Evolutionary conservation across 1,284 basidiomycete species (phyloP).

Genomic region (Microbotryum silenes-acaulis): DNA sequence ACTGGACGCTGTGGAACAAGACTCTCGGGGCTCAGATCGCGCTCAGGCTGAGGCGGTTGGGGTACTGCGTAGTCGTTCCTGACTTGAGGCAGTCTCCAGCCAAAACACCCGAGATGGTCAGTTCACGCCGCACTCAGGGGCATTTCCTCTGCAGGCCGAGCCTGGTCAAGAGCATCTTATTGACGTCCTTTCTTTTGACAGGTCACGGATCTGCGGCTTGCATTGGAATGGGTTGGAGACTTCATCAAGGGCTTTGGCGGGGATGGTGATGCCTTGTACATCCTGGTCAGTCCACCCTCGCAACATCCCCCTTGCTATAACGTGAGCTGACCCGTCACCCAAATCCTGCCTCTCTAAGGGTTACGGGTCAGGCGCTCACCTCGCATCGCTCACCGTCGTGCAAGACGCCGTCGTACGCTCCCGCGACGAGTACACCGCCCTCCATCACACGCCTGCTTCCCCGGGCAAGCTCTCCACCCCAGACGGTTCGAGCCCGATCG

Average conservation of each 20-base stretch:
- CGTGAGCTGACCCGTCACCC: too few species aligned
- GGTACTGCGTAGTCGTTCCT: slow-evolving; percentile 42
- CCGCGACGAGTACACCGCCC: slow-evolving; percentile 28
- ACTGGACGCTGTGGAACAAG: slow-evolving; percentile 35
- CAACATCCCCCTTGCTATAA: too few species aligned
- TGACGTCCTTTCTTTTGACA: slow-evolving; percentile 38
- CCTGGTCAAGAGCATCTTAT: slow-evolving; percentile 27
- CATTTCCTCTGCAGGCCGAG: slow-evolving; percentile 19
- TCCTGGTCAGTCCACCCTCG: not conserved
- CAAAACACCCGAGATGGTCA: slow-evolving; percentile 7
- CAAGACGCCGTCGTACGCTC: slow-evolving; percentile 42
- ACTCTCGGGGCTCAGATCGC: slow-evolving; percentile 38
- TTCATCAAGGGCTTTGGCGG: slow-evolving; percentile 39
- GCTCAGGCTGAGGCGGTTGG: slow-evolving; percentile 38
- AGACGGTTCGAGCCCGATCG: slow-evolving; percentile 1
- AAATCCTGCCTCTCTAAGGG: slow-evolving; percentile 6
- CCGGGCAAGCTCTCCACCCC: not conserved
- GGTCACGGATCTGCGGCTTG: slow-evolving; percentile 39
- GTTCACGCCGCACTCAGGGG: not conserved
- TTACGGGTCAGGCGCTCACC: slow-evolving; percentile 34
- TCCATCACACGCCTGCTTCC: not conserved
- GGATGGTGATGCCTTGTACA: slow-evolving; percentile 34
- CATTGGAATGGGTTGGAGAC: slow-evolving; percentile 40
- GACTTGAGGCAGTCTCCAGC: slow-evolving; percentile 30
- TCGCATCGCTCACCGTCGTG: slow-evolving; percentile 38